Evolutionary conservation across 179 eudicot genomes (phyloP), one percentile per base, ranked within the genome.

Genomic region (Camellia oleifera): DNA sequence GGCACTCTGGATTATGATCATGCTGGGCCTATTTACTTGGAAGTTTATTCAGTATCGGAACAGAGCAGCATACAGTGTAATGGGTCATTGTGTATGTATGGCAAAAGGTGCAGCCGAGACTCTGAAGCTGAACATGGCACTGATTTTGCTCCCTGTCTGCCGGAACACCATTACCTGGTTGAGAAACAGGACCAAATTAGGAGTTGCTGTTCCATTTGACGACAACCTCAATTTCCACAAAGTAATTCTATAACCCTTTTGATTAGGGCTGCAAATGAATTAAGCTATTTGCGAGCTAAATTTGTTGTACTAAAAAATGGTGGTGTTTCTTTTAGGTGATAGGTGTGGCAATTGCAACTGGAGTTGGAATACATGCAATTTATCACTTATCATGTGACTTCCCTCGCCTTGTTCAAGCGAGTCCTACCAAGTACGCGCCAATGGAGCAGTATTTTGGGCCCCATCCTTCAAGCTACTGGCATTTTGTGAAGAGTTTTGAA

Each of bases 81-180:
- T 87, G 90, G 88, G 91, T 0, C 74, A 26, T 14, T 89, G 91
- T 44, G 90, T 89, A 50, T 85, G 86, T 56, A 76, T 85, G 82
- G 91, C 91, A 1, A 89, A 89, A 65, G 91, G 91, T 7, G 91
- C 86, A 4, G 91, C 91, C 52, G 91, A 89, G 85, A 89, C 90
- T 0, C 69, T 89, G 23, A 89, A 89, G 87, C 69, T 89, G 42
- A 89, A 89, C 83, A 89, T 89, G 91, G 90, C 91, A 7, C 15
- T 89, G 63, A 89, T 89, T 63, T 68, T 89, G 74, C 79, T 89
- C 0, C 91, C 90, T 2, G 88, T 89, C 46, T 87, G 91, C 69
- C 82, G 91, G 13, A 89, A 89, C 81, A 89, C 91, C 5, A 89
- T 89, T 79, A 89, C 91, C 13, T 89, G 90, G 90, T 87, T 89